Evolutionary conservation across 805 yeast species (phyloP).

Genomic region (Candida montana): DNA sequence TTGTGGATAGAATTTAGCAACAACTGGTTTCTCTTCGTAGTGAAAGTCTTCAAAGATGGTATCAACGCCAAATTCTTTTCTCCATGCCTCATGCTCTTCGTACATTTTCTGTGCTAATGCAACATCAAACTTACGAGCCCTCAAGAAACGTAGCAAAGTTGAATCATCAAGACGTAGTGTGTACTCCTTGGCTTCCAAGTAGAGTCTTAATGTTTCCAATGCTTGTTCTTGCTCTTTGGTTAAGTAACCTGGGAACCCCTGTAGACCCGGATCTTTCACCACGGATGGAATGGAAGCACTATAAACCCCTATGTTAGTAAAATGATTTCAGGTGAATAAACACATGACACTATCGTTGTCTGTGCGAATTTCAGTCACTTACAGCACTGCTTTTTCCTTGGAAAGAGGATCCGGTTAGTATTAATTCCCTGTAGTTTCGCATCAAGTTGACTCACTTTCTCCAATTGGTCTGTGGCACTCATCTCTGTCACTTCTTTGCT

Average conservation of each 20-base stretch:
- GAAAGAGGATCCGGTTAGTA: background rate
- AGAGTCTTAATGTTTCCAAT: conserved; percentile 51
- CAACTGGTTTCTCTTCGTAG: conserved; percentile 87
- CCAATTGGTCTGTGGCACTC: background rate
- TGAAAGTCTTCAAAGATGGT: conserved; percentile 83
- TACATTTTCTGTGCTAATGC: conserved; percentile 77
- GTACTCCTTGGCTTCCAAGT: conserved; percentile 60
- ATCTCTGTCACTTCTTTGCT: background rate
- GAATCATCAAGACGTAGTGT: conserved; percentile 84
- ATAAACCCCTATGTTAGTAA: conserved; percentile 3
- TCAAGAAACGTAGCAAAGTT: conserved; percentile 73
- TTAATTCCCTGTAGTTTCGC: no score
- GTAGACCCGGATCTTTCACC: conserved; percentile 53
- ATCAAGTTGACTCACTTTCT: background rate
- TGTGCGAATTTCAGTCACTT: background rate
- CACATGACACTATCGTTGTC: no score
- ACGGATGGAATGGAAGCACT: conserved; percentile 61
- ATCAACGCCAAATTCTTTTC: conserved; percentile 79
- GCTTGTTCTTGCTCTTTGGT: conserved; percentile 61
- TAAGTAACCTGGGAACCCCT: conserved; percentile 81
- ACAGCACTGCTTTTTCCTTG: conserved; percentile 8
- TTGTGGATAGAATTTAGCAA: conserved; percentile 89
- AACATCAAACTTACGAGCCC: conserved; percentile 93
- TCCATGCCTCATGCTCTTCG: conserved; percentile 85
- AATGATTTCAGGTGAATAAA: no score